Percentiles rank a stretch among this genome's conserved stretches.
Evolutionary conservation across 2,329 filamentous ascomycete genomes (phyloP).

Genomic region (Lachnellula cervina): DNA sequence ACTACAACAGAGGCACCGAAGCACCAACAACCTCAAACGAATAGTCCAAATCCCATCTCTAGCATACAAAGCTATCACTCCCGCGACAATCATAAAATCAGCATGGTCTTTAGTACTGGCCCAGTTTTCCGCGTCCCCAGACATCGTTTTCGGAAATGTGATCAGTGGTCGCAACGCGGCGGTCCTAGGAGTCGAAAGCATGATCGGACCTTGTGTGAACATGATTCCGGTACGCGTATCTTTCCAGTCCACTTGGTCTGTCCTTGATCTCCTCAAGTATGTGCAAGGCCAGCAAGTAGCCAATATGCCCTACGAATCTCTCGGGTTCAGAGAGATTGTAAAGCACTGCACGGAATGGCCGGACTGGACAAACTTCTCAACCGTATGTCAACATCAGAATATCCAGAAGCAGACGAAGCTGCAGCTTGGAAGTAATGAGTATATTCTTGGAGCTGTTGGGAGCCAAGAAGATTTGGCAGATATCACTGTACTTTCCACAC

Average conservation of each 20-base stretch:
- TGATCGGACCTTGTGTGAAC: slow-evolving; percentile 40
- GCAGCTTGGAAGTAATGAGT: slow-evolving; percentile 5
- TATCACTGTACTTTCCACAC: slow-evolving; percentile 8
- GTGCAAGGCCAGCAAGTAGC: slow-evolving; percentile 10
- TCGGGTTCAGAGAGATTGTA: slow-evolving; percentile 14
- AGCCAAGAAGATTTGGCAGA: slow-evolving; percentile 13
- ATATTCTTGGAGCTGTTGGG: slow-evolving; percentile 7
- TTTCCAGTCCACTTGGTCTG: slow-evolving; percentile 5
- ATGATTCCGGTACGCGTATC: slow-evolving; percentile 36
- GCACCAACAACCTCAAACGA: slow-evolving; percentile 8
- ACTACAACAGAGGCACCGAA: slow-evolving; percentile 6
- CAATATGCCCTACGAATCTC: slow-evolving; percentile 17
- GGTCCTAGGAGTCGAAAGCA: slow-evolving; percentile 33
- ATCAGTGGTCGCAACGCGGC: slow-evolving; percentile 12
- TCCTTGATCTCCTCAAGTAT: slow-evolving; percentile 8
- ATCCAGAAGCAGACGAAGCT: slow-evolving; percentile 4
- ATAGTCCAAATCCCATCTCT: slow-evolving; percentile 3
- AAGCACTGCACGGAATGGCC: slow-evolving; percentile 16
- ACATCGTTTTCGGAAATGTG: slow-evolving; percentile 14
- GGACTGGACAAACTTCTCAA: slow-evolving; percentile 13
- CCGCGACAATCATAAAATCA: slow-evolving; percentile 38
- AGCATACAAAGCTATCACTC: slow-evolving; percentile 33
- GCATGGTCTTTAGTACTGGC: slow-evolving; percentile 41
- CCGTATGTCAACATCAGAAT: slow-evolving; percentile 16
- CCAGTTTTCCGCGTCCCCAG: slow-evolving; percentile 25